Evolutionary conservation across 257 asterid species (phyloP), one percentile per base, ranked within the genome.

Genomic region (Cinchona pubescens): DNA sequence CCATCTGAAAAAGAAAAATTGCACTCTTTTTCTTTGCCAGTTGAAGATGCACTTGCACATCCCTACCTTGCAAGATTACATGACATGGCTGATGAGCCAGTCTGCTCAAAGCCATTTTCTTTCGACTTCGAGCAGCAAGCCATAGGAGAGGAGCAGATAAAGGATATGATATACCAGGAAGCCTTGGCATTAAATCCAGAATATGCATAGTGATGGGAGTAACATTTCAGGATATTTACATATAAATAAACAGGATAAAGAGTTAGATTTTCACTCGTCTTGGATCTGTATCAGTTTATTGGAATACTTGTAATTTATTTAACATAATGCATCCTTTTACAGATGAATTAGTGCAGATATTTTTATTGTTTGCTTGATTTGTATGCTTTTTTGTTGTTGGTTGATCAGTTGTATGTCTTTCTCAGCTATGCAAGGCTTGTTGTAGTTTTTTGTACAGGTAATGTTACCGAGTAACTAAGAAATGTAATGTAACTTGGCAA

Each of bases 121-220:
- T 92, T 88, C 32, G 98, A 92, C 77, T 87, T 92, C 72, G 99
- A 95, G 90, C 82, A 84, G 49, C 94, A 88, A 78, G 83, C 79
- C 72, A 79, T 87, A 60, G 83, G 89, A 19, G 96, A 91, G 74
- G 99, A 95, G 78, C 93, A 95, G 89, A 92, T 95, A 63, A 95
- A 95, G 78, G 97, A 95, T 53, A 83, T 91, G 99, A 91, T 95
- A 45, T 92, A 90, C 87, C 82, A 82, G 65, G 98, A 95, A 82
- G 91, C 98, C 21, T 74, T 88, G 87, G 84, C 82, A 66, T 72
- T 92, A 60, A 95, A 95, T 88, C 97, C 92, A 1, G 76, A 75
- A 15, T 78, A 78, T 59, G 86, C 82, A 60, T 85, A 76, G 80
- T 40, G 45, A 2, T 40, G 45, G 5, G 7, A 40, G 45, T 40